A percentile compares a stretch with the other conserved stretches of the same genome.
These are phyloP conservation scores for Penicillium sp. DNA, from an alignment of 2,329 filamentous ascomycete genomes.

Conservation along the genomic window DNA sequence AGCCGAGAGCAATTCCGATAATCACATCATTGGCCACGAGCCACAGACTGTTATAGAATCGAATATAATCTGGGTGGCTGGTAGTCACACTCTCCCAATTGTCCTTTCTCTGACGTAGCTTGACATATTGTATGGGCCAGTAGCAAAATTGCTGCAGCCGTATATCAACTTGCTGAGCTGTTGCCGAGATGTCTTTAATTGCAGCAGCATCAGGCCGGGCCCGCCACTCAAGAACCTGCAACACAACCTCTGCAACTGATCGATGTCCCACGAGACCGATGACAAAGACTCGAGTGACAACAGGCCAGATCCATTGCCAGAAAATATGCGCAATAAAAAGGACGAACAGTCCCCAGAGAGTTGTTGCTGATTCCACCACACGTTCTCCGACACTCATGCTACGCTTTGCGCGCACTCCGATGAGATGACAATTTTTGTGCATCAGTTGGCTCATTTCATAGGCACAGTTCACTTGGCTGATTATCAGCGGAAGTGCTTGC, in stretches of 20 bases:
- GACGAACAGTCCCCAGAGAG: slow-evolving; percentile 73
- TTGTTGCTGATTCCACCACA: slow-evolving; percentile 88
- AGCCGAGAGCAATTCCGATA: slow-evolving; percentile 93
- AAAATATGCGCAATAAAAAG: slow-evolving; percentile 69
- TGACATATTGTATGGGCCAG: slow-evolving; percentile 96
- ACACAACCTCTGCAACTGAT: slow-evolving; percentile 72
- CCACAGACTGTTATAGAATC: slow-evolving; percentile 98
- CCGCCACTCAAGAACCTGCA: slow-evolving; percentile 82
- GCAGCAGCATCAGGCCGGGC: slow-evolving; percentile 75
- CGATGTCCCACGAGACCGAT: slow-evolving; percentile 76
- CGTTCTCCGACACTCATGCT: slow-evolving; percentile 90
- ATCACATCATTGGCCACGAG: slow-evolving; percentile 98
- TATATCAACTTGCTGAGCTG: slow-evolving; percentile 95
- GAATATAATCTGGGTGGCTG: slow-evolving; percentile 95
- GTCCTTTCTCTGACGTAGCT: slow-evolving; percentile 79
- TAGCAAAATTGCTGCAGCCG: slow-evolving; percentile 97
- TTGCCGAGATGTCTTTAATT: slow-evolving; percentile 92
- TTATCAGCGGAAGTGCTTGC: slow-evolving; percentile 72
- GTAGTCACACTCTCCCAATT: slow-evolving; percentile 96
- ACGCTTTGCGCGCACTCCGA: slow-evolving; percentile 76
- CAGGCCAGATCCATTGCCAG: slow-evolving; percentile 73
- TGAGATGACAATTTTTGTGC: slow-evolving; percentile 83
- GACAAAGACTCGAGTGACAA: slow-evolving; percentile 72
- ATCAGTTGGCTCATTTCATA: slow-evolving; percentile 83
- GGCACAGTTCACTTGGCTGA: slow-evolving; percentile 95